Percentiles rank a stretch among this genome's conserved stretches.
These are phyloP conservation scores for Fusarium zealandicum DNA, from an alignment of 2,329 filamentous ascomycete species.

Conservation along the genomic window DNA sequence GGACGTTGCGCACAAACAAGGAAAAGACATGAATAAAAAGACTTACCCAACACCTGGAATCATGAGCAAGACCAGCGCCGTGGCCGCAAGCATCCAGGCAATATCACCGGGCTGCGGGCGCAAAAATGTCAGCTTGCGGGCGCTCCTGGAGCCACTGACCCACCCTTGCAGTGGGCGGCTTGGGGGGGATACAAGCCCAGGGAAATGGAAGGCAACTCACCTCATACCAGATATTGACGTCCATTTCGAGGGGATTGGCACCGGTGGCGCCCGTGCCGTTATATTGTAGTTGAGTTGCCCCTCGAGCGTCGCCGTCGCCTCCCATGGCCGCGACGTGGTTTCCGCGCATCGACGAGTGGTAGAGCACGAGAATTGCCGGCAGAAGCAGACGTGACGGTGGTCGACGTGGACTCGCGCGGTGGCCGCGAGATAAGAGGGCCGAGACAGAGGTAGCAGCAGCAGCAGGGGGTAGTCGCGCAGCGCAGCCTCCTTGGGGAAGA, in stretches of 20 bases:
- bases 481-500: background rate
- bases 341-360: constrained; percentile 30
- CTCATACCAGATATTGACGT: constrained; percentile 82
- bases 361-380: constrained; percentile 18
- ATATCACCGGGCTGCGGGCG: constrained; percentile 73
- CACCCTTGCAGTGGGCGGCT: constrained; percentile 8
- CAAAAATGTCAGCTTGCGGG: constrained; percentile 42
- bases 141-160: constrained; percentile 27
- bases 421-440: background rate
- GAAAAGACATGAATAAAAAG: constrained; percentile 10
- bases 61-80: constrained; percentile 88
- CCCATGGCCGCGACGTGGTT: constrained; percentile 28
- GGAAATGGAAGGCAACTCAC: constrained; percentile 50
- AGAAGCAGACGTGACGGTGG: constrained; percentile 5
- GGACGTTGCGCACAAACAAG: too few relatives aligned
- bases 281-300: constrained; percentile 58
- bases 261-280: constrained; percentile 71
- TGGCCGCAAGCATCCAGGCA: constrained; percentile 82
- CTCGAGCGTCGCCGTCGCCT: constrained; percentile 53
- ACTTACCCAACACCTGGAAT: constrained; percentile 83
- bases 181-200: background rate
- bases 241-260: constrained; percentile 70
- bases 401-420: background rate
- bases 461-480: too few relatives aligned
- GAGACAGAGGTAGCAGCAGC: background rate